Percentiles rank a stretch among this genome's conserved stretches.
These are phyloP conservation scores for Salix suchowensis DNA, from an alignment of 345 rosid species.

Conservation along the genomic window DNA sequence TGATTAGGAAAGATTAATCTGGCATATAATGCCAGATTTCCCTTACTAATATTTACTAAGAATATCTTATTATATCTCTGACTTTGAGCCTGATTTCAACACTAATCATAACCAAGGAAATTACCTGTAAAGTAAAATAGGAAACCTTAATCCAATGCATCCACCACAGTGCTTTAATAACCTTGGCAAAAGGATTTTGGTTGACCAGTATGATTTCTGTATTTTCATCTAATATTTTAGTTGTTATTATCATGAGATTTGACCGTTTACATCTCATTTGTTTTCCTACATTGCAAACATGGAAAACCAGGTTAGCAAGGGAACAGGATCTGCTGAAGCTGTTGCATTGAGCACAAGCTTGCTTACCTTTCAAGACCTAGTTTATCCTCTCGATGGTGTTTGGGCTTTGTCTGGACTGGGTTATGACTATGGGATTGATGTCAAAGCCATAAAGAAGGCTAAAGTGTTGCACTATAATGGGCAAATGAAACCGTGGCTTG, in stretches of 20 bases:
- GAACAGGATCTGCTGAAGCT: slow-evolving; percentile 45
- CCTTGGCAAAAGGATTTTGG: not conserved
- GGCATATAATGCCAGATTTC: too few relatives aligned
- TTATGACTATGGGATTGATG: slow-evolving; percentile 21
- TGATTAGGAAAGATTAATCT: too few relatives aligned
- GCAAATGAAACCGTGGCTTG: slow-evolving; percentile 35
- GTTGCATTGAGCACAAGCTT: slow-evolving; percentile 20
- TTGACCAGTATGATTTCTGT: not conserved
- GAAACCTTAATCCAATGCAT: not conserved
- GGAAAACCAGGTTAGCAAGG: slow-evolving; percentile 41
- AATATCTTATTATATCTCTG: too few relatives aligned
- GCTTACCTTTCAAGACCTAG: slow-evolving; percentile 25
- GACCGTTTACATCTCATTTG: not conserved
- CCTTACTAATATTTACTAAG: too few relatives aligned
- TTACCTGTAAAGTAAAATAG: not conserved
- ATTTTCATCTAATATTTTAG: not conserved
- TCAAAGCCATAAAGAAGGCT: slow-evolving; percentile 20
- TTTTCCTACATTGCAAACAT: slow-evolving; percentile 3
- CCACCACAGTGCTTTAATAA: not conserved
- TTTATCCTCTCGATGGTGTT: slow-evolving; percentile 17
- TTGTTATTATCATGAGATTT: not conserved
- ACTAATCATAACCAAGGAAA: not conserved
- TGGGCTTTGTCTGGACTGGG: slow-evolving; percentile 31
- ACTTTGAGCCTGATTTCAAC: not conserved
- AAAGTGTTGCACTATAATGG: slow-evolving; percentile 32